Evolutionary conservation across 805 yeast species (phyloP).

Genomic region (Lipomyces orientalis): DNA sequence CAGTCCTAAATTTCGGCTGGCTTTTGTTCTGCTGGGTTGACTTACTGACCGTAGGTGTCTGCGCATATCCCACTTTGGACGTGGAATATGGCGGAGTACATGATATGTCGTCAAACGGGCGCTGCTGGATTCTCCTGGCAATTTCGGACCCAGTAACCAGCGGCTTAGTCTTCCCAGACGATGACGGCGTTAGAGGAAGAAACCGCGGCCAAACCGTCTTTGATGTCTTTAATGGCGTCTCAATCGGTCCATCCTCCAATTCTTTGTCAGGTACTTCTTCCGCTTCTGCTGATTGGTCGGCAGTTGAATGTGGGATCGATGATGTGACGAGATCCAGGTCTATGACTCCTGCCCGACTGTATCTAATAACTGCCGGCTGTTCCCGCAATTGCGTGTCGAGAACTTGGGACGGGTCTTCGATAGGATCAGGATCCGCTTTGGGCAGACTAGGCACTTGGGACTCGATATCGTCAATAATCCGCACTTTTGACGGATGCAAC

Average conservation of each 20-base stretch:
- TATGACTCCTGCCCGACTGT: not conserved
- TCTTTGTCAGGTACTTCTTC: not conserved
- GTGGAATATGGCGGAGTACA: slow-evolving; percentile 4
- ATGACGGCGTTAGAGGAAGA: not conserved
- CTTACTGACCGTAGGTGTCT: not conserved
- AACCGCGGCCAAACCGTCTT: not conserved
- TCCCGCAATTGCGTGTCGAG: not conserved
- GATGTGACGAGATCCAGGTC: not conserved
- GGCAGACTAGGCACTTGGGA: not conserved
- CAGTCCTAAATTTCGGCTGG: not conserved
- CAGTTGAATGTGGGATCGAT: not conserved
- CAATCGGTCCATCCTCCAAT: not conserved
- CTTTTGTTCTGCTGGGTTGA: not conserved
- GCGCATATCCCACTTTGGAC: not conserved
- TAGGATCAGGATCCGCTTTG: not conserved
- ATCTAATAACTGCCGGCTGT: not conserved
- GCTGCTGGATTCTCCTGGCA: not conserved
- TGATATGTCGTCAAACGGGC: not conserved
- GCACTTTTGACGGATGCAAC: not conserved
- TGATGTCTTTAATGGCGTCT: not conserved
- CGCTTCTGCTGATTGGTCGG: not conserved
- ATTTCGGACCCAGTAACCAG: not conserved
- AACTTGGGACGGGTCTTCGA: not conserved
- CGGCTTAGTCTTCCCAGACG: not conserved
- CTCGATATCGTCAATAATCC: not conserved